Base-by-base conservation (phyloP, 2,329 filamentous ascomycete species). In the Alternaria gaisen region DNA sequence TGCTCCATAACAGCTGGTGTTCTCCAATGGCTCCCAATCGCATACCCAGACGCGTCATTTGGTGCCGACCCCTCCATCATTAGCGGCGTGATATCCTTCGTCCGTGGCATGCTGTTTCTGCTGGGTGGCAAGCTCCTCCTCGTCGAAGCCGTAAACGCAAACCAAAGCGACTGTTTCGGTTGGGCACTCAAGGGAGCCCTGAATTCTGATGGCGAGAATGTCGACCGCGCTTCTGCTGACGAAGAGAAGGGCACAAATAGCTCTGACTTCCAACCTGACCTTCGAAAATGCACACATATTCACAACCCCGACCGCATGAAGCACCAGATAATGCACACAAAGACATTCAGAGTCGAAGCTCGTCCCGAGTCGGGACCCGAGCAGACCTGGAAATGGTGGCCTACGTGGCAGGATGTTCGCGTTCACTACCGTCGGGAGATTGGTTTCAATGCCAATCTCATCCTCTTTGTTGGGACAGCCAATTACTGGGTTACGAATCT, bases 71-170 rank as follows among this genome's bases (percentile, higher is more conserved):
- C 48, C 18, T 18, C 10, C 48, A 40, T 24, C 3, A 5, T 40
- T 10, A 20, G 16, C 22, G 34, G 48, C 22, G 24, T 24, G 11
- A 14, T 52, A 14, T 52, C 22, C 34, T 52, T 52, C 22, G 10
- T 44, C 18, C 28, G 40, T 34, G 28, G 18, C 16, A 36, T 44
- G 28, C n/a, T 44, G 7, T 18, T 44, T 10, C 26, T 36, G 52
- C 14, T 54, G 14, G 52, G 52, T 6, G 52, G 52, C 28, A 32
- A 44, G 26, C 40, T 54, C 6, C 52, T 44, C 2, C 20, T 54
- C 14, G 52, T 54, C 18, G 28, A 54, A 54, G 40, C 52, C 20
- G 52, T 54, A 6, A 43, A 53, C 40, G 40, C 51, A 20, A 53
- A 43, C 14, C 40, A 53, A n/a, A 34, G 38, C 26, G 40, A 43